Base-by-base conservation (phyloP, 441 rosid species). In the Populus trichocarpa region DNA sequence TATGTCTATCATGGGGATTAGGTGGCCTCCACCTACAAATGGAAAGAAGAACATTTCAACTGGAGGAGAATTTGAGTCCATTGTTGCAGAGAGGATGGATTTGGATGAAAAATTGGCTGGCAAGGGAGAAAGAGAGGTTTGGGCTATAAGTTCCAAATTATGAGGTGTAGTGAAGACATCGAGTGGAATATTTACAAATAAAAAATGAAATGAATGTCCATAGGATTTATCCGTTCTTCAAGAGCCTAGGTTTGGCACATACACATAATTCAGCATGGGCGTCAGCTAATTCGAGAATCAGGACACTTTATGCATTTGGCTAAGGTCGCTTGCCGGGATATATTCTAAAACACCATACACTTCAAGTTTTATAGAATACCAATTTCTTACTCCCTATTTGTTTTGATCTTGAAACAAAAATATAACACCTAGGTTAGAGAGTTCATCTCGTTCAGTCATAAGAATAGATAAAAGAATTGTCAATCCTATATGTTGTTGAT, bases 21-120 rank as follows among this genome's bases (percentile, higher is more conserved):
- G 90, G 77, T 84, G 88, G 76, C 83, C 87, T n/a, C 87, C 87
- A n/a, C 87, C 87, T 0, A 82, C 83, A 26, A 70, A 85, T 6
- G 90, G 88, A 32, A 85, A 82, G 85, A 89, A 87, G 77, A 84
- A 83, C 71, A 89, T 85, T 75, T 86, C 88, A 53, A 86, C 70
- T 7, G 79, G 78, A 69, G 72, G 10, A 28, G 80, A 75, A 13
- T 72, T 61, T 2, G 73, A 74, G 2, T 80, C 86, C 88, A 83
- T 81, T 25, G 75, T 72, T 59, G 23, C 53, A 46, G 28, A 75
- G 20, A 23, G 14, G 46, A 57, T 23, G 67, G 23, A 40, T 63
- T 32, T 38, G 68, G 42, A 35, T 33, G 26, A 36, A 32, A 59
- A 23, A n/a, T 23, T 61, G 38, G 14, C n/a, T 20, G 8, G 20